These are phyloP conservation scores for Schizosaccharomyces cryophilus DNA, from an alignment of 805 yeast species.

Conservation along the genomic window DNA sequence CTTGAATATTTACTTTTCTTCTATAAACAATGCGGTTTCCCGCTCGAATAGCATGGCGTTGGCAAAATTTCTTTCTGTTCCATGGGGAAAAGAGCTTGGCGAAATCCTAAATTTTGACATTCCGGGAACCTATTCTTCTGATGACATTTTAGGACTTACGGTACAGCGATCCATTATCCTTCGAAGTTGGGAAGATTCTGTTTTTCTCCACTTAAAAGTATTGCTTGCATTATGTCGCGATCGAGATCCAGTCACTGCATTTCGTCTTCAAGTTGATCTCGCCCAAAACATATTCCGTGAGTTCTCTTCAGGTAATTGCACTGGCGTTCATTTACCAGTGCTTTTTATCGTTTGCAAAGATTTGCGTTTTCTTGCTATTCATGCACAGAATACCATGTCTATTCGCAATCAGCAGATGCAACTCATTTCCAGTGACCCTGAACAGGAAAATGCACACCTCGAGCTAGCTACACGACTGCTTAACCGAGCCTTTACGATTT, in stretches of 20 bases:
- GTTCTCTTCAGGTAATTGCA: background rate
- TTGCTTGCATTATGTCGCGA: background rate
- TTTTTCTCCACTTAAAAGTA: background rate
- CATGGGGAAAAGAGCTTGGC: background rate
- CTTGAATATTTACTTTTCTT: background rate
- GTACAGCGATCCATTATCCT: background rate
- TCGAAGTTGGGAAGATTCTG: background rate
- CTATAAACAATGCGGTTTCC: background rate
- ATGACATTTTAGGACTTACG: background rate
- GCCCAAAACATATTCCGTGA: background rate
- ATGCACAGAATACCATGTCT: background rate
- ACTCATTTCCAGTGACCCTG: background rate
- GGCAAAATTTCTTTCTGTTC: background rate
- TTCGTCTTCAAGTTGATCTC: background rate
- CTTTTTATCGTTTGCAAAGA: background rate
- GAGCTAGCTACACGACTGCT: constrained; percentile 39
- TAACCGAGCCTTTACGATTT: constrained; percentile 49
- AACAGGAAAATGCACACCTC: constrained; percentile 7
- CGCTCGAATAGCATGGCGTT: background rate
- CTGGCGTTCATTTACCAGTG: background rate
- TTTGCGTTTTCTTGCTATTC: background rate
- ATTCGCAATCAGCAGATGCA: background rate
- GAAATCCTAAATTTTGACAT: background rate
- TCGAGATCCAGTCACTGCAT: background rate
- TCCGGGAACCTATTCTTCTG: background rate